Evolutionary conservation across 2,329 filamentous ascomycete genomes (phyloP), one percentile per base, ranked within the genome.

Genomic region (Fusarium pseudograminearum): DNA sequence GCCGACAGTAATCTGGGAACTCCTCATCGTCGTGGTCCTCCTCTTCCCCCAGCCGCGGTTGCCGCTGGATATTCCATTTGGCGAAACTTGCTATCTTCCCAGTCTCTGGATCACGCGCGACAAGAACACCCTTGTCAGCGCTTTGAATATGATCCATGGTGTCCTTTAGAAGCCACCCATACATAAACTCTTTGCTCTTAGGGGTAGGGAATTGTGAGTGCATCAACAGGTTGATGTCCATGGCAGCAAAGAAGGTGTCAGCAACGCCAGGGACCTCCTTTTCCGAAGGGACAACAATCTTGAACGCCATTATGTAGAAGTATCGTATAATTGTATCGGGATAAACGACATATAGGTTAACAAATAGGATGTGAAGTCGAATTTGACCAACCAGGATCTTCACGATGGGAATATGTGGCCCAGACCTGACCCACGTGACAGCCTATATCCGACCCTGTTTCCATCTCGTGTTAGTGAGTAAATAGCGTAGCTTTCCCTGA

Each of bases 131-230:
- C 54, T 76, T 75, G 40, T 65, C 63, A 9, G 54, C 52, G 26
- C 76, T 70, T 7, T 61, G 56, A 11, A 79, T 63, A 59, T 79
- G 76, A 57, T 71, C 64, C 48, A 75, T 54, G 24, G 77, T 77
- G 56, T 82, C 74, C 31, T 62, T 69, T 26, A 61, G 65, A 31
- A 83, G 67, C 71, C 75, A 81, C 7, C 50, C 59, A 38, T 67
- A 72, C 22, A 81, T 74, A 9, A 73, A 76, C 11, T 51, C 57
- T 31, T 77, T 71, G 46, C 76, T 76, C 18, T 76, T 71, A 9
- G 67, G 52, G 9, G 74, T 78, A 16, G 81, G 80, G 55, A 82
- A 82, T 63, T 83, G 79, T 3, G 78, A 78, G 57, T 81, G 79
- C 45, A 81, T 78, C 26, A 83, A 63, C 15, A 77, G 64, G 67